Evolutionary conservation across 2,329 filamentous ascomycete species (phyloP).

Genomic region (Nothophoma quercina): DNA sequence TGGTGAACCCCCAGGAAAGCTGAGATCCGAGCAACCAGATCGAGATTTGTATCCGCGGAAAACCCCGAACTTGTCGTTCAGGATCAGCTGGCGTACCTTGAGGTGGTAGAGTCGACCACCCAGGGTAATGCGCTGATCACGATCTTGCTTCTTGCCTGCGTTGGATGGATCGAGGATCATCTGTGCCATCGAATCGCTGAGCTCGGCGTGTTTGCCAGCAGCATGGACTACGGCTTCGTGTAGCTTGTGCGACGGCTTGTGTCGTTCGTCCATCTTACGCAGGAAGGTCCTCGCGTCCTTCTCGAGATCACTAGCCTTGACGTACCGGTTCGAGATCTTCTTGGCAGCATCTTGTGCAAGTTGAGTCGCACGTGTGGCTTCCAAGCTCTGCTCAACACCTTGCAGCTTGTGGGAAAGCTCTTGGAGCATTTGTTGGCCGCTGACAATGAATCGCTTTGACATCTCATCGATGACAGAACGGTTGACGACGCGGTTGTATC

Average conservation of each 20-base stretch:
- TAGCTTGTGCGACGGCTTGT: conserved; percentile 51
- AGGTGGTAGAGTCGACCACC: conserved; percentile 40
- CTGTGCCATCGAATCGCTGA: conserved; percentile 26
- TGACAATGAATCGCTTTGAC: conserved; percentile 48
- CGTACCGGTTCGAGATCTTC: conserved; percentile 19
- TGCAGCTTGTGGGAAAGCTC: conserved; percentile 27
- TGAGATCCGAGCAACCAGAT: too few relatives aligned
- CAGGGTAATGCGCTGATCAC: conserved; percentile 41
- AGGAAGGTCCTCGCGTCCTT: conserved; percentile 30
- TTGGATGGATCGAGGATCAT: conserved; percentile 26
- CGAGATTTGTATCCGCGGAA: neutral
- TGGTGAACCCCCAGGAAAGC: conserved; percentile 22
- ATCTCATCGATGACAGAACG: conserved; percentile 49
- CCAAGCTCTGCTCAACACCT: conserved; percentile 27
- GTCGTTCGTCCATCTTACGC: conserved; percentile 30
- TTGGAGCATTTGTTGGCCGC: conserved; percentile 36
- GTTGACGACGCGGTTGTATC: conserved; percentile 51
- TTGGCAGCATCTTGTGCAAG: neutral
- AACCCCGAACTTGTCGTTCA: conserved; percentile 44
- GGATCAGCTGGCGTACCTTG: conserved; percentile 35
- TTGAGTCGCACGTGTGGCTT: conserved; percentile 17
- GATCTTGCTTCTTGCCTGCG: conserved; percentile 23
- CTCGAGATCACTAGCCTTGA: conserved; percentile 20
- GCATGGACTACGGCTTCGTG: conserved; percentile 47
- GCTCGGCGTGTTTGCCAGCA: conserved; percentile 11